These are phyloP conservation scores for Calcarisporium arbuscula DNA, from an alignment of 2,329 filamentous ascomycete species.

Conservation along the genomic window DNA sequence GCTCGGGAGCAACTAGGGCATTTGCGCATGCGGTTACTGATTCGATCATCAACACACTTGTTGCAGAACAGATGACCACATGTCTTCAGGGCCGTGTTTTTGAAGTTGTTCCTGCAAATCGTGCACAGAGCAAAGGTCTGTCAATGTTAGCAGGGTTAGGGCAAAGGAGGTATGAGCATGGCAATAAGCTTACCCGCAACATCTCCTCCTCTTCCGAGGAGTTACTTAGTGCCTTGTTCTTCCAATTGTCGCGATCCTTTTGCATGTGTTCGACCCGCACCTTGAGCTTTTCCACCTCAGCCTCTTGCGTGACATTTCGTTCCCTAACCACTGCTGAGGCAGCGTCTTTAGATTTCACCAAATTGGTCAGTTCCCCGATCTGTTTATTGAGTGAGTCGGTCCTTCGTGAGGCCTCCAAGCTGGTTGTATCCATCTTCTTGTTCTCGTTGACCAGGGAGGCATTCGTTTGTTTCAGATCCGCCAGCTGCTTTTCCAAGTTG, in stretches of 20 bases:
- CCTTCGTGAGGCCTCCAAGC: slow-evolving; percentile 61
- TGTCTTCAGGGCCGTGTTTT: slow-evolving; percentile 86
- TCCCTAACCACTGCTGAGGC: slow-evolving; percentile 44
- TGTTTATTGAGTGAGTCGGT: slow-evolving; percentile 70
- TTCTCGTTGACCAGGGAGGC: slow-evolving; percentile 64
- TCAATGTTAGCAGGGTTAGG: slow-evolving; percentile 15
- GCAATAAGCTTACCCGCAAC: slow-evolving; percentile 64
- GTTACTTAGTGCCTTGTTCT: slow-evolving; percentile 73
- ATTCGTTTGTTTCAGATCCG: slow-evolving; percentile 74
- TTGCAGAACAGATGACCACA: slow-evolving; percentile 95
- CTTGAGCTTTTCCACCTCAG: slow-evolving; percentile 74
- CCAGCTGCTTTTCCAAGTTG: slow-evolving; percentile 86
- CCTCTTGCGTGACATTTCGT: slow-evolving; percentile 56
- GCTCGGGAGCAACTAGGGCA: slow-evolving; percentile 90
- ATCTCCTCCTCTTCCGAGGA: slow-evolving; percentile 78
- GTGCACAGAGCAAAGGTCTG: slow-evolving; percentile 61
- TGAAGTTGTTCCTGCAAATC: slow-evolving; percentile 88
- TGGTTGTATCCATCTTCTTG: slow-evolving; percentile 66
- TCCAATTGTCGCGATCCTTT: slow-evolving; percentile 82
- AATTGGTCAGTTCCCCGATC: slow-evolving; percentile 65
- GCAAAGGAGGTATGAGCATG: neutral
- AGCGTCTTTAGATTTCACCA: slow-evolving; percentile 71
- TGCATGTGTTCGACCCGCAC: slow-evolving; percentile 70
- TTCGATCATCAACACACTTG: slow-evolving; percentile 81
- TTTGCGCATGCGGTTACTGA: slow-evolving; percentile 85